These are phyloP conservation scores for Cucumis variabilis DNA, from an alignment of 331 rosid species.

Conservation along the genomic window DNA sequence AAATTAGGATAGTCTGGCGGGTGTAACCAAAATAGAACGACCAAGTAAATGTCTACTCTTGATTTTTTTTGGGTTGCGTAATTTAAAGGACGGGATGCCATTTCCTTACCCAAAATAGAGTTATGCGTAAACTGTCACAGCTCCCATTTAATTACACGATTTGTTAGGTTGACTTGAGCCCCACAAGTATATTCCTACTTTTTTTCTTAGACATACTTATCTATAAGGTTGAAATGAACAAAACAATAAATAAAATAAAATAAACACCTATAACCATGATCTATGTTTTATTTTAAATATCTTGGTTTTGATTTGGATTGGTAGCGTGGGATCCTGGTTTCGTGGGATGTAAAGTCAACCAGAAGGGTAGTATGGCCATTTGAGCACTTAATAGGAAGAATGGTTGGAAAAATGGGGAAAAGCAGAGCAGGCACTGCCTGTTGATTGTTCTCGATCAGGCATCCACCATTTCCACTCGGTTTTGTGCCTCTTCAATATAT, in stretches of 20 bases:
- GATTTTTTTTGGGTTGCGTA: not conserved
- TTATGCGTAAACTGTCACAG: not conserved
- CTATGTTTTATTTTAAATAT: not conserved
- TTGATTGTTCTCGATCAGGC: not conserved
- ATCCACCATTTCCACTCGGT: not conserved
- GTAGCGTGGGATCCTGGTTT: not conserved
- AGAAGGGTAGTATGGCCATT: not conserved
- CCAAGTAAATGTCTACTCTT: not conserved
- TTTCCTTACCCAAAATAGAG: not conserved
- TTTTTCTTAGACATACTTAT: not conserved
- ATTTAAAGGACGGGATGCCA: not conserved
- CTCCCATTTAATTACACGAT: not conserved
- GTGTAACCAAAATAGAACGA: no score
- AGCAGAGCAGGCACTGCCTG: not conserved
- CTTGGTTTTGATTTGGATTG: not conserved
- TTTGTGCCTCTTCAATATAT: not conserved
- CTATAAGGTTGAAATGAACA: not conserved
- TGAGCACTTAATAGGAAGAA: not conserved
- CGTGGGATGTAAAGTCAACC: constrained; percentile 7
- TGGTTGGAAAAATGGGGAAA: constrained; percentile 16
- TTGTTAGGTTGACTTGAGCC: not conserved
- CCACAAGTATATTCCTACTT: not conserved
- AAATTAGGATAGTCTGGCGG: no score
- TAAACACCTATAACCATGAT: not conserved
- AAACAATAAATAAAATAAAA: no score